Evolutionary conservation across 2,329 filamentous ascomycete genomes (phyloP).

Genomic region (Claviceps sp.): DNA sequence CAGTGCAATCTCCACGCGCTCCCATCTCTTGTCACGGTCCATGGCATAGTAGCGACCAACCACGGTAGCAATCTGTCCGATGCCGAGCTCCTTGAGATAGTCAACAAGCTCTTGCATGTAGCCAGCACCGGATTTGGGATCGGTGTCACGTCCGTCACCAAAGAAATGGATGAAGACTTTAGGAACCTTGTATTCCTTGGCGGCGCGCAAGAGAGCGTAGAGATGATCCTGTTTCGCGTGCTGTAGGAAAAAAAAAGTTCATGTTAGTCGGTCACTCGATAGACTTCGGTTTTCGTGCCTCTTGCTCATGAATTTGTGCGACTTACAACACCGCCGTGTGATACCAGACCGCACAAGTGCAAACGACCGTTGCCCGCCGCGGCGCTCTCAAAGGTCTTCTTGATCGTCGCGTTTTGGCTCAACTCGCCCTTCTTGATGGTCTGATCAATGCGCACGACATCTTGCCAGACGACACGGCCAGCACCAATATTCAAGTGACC

Average conservation of each 20-base stretch:
- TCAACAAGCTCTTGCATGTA: constrained; percentile 82
- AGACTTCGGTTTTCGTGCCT: constrained; percentile 7
- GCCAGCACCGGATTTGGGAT: constrained; percentile 81
- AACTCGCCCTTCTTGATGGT: constrained; percentile 78
- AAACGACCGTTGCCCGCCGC: constrained; percentile 84
- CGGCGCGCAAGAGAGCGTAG: constrained; percentile 73
- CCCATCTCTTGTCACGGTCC: constrained; percentile 99
- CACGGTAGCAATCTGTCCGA: constrained; percentile 80
- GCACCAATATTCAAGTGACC: constrained; percentile 98
- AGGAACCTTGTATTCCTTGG: constrained; percentile 76
- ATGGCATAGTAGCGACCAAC: constrained; percentile 97
- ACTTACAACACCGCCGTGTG: constrained; percentile 78
- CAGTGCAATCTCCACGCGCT: constrained; percentile 78
- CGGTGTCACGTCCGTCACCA: constrained; percentile 92
- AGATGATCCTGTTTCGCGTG: constrained; percentile 94
- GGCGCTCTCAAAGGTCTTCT: constrained; percentile 61
- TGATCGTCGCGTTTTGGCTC: constrained; percentile 62
- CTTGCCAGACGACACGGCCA: constrained; percentile 95
- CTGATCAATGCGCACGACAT: constrained; percentile 91
- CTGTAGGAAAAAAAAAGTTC: constrained; percentile 19
- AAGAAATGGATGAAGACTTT: constrained; percentile 99
- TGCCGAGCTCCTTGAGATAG: constrained; percentile 68
- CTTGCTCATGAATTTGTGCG: constrained; percentile 12
- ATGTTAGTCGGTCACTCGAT: background rate
- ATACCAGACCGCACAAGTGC: constrained; percentile 84